phyloP scores from a whole-genome alignment of 192 early-diverging fungal genomes.

The Powellomyces hirtus region DNA sequence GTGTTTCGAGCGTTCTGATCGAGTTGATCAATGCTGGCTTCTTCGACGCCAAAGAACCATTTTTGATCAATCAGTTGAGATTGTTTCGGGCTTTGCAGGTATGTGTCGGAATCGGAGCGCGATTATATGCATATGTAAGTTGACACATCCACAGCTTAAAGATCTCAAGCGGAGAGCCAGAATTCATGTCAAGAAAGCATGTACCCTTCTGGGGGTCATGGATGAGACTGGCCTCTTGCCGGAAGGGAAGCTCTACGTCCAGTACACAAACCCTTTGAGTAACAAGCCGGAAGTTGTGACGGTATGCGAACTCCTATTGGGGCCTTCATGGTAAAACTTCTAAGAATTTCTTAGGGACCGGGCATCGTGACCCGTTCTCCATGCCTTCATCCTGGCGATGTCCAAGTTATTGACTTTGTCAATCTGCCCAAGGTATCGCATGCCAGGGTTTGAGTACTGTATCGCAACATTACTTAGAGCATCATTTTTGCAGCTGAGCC shows the following conservation, averaged over 20 bases:
- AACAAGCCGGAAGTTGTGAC: constrained; percentile 5
- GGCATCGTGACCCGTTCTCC: constrained; percentile 26
- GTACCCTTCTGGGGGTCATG: constrained; percentile 39
- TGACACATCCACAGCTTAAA: constrained; percentile 4
- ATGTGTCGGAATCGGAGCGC: background rate
- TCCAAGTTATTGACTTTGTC: constrained; percentile 34
- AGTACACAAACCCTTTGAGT: constrained; percentile 42
- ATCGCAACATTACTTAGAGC: background rate
- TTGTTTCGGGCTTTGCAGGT: constrained; percentile 27
- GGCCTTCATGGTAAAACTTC: background rate
- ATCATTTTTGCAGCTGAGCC: constrained; percentile 17
- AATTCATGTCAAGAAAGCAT: constrained; percentile 29
- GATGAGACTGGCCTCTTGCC: constrained; percentile 41
- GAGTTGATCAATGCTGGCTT: constrained; percentile 30
- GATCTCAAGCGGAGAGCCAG: constrained; percentile 37
- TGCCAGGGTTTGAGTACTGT: background rate
- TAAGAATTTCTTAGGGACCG: background rate
- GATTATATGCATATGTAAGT: too few relatives aligned
- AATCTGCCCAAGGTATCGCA: constrained; percentile 20
- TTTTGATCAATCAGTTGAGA: constrained; percentile 30
- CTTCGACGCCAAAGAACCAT: constrained; percentile 30
- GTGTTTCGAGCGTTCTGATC: constrained; percentile 11
- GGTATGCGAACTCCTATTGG: background rate
- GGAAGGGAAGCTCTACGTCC: constrained; percentile 33
- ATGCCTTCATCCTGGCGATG: constrained; percentile 42